Percentiles rank a stretch among this genome's conserved stretches.
Conservation (phyloP, 345 rosid genomes). For the Moringa oleifera region DNA sequence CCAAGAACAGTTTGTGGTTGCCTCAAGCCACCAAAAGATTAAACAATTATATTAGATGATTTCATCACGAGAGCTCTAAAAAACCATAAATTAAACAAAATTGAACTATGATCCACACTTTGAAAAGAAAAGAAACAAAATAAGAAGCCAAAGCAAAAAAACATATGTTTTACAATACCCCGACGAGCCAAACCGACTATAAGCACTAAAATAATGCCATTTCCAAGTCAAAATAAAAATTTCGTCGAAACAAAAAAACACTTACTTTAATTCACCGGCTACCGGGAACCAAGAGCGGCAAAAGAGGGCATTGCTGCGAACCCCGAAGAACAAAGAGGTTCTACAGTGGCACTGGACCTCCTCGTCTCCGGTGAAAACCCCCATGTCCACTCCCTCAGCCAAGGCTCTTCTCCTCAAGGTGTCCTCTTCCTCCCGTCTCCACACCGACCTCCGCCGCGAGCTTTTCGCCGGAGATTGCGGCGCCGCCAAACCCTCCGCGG, state of each 20-base stretch:
- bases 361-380: conserved; percentile 30
- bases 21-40: no score
- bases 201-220: no score
- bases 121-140: neutral
- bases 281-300: conserved; percentile 83
- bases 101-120: neutral
- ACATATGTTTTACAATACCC: no score
- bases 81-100: neutral
- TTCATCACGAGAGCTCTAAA: neutral
- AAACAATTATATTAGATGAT: no score
- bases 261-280: conserved; percentile 58
- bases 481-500: conserved; percentile 12
- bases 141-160: no score
- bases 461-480: conserved; percentile 29
- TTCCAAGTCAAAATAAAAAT: conserved; percentile 1
- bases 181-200: no score
- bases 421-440: conserved; percentile 86
- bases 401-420: conserved; percentile 71
- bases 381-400: conserved; percentile 66
- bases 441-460: conserved; percentile 39
- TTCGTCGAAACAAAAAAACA: neutral
- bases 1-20: neutral
- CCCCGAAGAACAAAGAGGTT: conserved; percentile 62
- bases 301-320: conserved; percentile 65
- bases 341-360: conserved; percentile 39